A percentile compares a stretch with the other conserved stretches of the same genome.
Conservation (phyloP, 176 grass and related monocot genomes). For the Thinopyrum elongatum region DNA sequence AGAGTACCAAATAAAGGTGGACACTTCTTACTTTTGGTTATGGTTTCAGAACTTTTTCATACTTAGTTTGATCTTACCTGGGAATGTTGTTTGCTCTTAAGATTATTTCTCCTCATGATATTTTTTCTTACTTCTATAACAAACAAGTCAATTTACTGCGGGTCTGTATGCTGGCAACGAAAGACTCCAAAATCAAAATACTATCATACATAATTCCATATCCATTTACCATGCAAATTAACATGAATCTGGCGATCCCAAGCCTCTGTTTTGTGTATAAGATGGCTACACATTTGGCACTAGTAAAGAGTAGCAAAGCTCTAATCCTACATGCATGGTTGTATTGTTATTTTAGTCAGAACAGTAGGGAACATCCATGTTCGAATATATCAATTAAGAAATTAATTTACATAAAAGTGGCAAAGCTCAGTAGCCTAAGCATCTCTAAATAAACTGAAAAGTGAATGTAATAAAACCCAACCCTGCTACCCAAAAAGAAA, state of each 20-base stretch:
- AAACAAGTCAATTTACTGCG: background rate
- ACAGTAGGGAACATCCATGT: background rate
- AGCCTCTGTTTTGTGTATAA: background rate
- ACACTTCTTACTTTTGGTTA: constrained; percentile 24
- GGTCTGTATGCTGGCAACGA: background rate
- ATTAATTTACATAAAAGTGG: background rate
- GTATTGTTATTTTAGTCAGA: background rate
- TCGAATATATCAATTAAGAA: background rate
- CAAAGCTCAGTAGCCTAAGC: background rate
- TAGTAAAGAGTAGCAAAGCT: background rate
- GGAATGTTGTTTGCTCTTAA: background rate
- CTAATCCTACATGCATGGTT: background rate
- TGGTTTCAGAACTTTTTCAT: constrained; percentile 14
- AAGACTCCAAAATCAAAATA: constrained; percentile 1
- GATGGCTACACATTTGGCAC: background rate
- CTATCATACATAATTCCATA: background rate
- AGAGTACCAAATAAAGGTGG: constrained; percentile 90
- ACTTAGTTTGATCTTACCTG: constrained; percentile 3
- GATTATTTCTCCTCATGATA: background rate
- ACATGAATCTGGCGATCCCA: constrained; percentile 1
- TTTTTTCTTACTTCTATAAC: background rate
- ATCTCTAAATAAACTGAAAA: background rate
- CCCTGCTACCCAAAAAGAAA: background rate
- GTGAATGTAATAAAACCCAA: background rate
- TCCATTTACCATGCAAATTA: constrained; percentile 10